Percentiles rank a stretch among this genome's conserved stretches.
These are phyloP conservation scores for Striga hermonthica DNA, from an alignment of 305 asterid species.

Conservation along the genomic window DNA sequence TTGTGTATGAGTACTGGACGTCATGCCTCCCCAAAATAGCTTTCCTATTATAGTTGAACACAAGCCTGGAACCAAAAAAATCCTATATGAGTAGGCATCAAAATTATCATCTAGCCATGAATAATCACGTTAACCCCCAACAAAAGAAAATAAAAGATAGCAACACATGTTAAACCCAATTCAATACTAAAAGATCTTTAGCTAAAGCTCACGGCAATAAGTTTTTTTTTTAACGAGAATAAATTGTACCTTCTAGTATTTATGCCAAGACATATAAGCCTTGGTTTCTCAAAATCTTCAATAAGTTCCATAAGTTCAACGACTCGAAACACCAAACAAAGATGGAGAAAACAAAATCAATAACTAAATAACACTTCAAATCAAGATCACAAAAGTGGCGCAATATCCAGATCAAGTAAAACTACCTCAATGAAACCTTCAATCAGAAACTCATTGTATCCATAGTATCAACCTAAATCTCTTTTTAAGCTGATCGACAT, in stretches of 20 bases:
- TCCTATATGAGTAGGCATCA: no score
- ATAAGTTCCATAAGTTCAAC: slow-evolving; percentile 91
- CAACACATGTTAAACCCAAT: no score
- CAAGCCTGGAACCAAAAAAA: no score
- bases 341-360: slow-evolving; percentile 19
- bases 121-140: no score
- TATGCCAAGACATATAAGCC: slow-evolving; percentile 80
- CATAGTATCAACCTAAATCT: slow-evolving; percentile 74
- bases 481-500: slow-evolving; percentile 62
- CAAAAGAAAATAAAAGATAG: no score
- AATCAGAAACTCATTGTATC: slow-evolving; percentile 76
- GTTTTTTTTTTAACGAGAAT: neutral
- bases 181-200: neutral
- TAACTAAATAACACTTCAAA: slow-evolving; percentile 22
- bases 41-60: no score
- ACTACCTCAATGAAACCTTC: slow-evolving; percentile 81
- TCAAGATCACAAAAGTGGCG: neutral
- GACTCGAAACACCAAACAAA: slow-evolving; percentile 68
- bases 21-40: no score
- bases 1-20: no score
- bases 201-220: slow-evolving; percentile 8
- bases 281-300: slow-evolving; percentile 92
- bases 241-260: slow-evolving; percentile 69
- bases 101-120: no score
- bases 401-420: slow-evolving; percentile 26